A percentile compares a stretch with the other conserved stretches of the same genome.
These are phyloP conservation scores for Tricholoma flavovirens DNA, from an alignment of 768 basidiomycete species.

Conservation along the genomic window DNA sequence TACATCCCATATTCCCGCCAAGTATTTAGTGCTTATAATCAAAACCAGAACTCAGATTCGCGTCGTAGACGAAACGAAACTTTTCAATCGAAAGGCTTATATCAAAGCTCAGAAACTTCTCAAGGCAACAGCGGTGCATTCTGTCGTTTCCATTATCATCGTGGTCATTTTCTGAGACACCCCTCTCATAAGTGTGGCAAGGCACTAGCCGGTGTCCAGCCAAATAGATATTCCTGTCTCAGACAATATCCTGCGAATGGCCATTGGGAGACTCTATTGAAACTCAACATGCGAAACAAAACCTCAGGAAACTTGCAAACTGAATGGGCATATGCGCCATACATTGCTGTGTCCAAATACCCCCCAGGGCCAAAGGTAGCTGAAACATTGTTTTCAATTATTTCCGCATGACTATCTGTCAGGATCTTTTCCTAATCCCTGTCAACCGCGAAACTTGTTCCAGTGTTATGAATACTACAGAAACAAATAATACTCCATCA, in stretches of 20 bases:
- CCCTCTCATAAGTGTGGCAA: constrained; percentile 19
- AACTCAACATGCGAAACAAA: constrained; percentile 5
- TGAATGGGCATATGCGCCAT: constrained; percentile 15
- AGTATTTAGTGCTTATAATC: not conserved
- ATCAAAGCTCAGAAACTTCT: constrained; percentile 19
- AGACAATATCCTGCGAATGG: constrained; percentile 21
- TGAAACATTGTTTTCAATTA: not conserved
- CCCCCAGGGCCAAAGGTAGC: constrained; percentile 26
- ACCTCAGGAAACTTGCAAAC: constrained; percentile 1
- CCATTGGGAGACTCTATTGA: constrained; percentile 16
- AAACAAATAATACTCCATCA: not conserved
- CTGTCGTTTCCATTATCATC: not conserved
- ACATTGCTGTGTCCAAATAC: constrained; percentile 11
- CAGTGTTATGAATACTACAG: not conserved
- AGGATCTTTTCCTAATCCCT: constrained; percentile 29
- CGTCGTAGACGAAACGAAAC: constrained; percentile 25
- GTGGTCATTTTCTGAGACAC: not conserved
- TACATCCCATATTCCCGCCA: not conserved
- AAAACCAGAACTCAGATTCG: constrained; percentile 27
- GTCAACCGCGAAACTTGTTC: constrained; percentile 26
- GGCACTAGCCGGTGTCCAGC: not conserved
- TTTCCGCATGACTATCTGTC: not conserved
- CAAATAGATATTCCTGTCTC: constrained; percentile 18
- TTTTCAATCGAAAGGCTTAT: constrained; percentile 25
- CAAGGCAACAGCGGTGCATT: constrained; percentile 16